Evolutionary conservation across 2,329 filamentous ascomycete species (phyloP).

Genomic region (Aspergillus sojae): DNA sequence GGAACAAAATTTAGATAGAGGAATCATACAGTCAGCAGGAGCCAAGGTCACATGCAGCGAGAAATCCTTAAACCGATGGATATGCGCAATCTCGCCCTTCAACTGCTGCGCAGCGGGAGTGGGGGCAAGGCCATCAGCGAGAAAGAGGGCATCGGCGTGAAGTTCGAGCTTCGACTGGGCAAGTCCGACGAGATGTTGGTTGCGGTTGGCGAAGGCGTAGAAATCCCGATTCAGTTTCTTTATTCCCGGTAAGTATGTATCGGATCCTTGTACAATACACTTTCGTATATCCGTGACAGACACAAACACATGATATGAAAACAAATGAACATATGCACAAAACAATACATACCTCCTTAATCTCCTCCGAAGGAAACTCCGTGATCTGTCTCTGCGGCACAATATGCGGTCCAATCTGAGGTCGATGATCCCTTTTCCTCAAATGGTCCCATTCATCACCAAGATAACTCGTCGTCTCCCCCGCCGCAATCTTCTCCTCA

Average conservation of each 20-base stretch:
- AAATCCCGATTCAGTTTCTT: slow-evolving; percentile 31
- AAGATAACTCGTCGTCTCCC: slow-evolving; percentile 20
- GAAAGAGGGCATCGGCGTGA: slow-evolving; percentile 30
- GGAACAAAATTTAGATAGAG: neutral
- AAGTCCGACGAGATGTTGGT: slow-evolving; percentile 32
- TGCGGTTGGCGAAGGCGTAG: slow-evolving; percentile 25
- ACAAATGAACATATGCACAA: neutral
- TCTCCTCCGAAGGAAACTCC: slow-evolving; percentile 24
- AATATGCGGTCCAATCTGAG: slow-evolving; percentile 31
- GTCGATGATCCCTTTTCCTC: slow-evolving; percentile 20
- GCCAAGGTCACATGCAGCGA: slow-evolving; percentile 79
- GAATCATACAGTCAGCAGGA: slow-evolving; percentile 66
- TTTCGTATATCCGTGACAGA: no score
- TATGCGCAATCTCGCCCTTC: slow-evolving; percentile 76
- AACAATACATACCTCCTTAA: slow-evolving; percentile 28
- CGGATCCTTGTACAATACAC: no score
- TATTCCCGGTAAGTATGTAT: neutral
- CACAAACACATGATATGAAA: no score
- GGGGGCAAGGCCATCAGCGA: slow-evolving; percentile 25
- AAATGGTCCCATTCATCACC: slow-evolving; percentile 19
- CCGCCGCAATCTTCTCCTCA: slow-evolving; percentile 23
- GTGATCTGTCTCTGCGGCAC: slow-evolving; percentile 34
- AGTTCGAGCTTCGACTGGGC: slow-evolving; percentile 28
- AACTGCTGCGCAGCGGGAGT: slow-evolving; percentile 21
- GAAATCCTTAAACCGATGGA: slow-evolving; percentile 70